These are phyloP conservation scores for Neodidymelliopsis sp. DNA, from an alignment of 2,329 filamentous ascomycete genomes.

Conservation along the genomic window DNA sequence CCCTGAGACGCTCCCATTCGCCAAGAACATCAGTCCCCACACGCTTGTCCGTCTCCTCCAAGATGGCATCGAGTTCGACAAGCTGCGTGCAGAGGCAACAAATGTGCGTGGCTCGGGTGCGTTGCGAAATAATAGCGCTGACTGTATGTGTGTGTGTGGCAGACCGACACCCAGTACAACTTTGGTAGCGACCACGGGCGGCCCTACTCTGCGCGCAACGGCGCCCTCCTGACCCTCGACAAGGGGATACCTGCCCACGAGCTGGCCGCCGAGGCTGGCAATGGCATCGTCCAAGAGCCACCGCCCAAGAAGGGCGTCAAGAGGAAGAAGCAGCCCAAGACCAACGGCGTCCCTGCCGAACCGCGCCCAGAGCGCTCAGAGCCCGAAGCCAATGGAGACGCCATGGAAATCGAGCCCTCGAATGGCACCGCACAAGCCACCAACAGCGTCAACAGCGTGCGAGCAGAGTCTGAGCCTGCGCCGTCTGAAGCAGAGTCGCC, in stretches of 20 bases:
- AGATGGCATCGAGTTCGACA: slow-evolving; percentile 64
- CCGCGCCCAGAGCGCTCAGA: slow-evolving; percentile 32
- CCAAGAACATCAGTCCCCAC: slow-evolving; percentile 64
- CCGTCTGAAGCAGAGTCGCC: slow-evolving; percentile 49
- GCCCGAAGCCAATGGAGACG: slow-evolving; percentile 54
- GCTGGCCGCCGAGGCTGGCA: slow-evolving; percentile 42
- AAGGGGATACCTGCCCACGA: slow-evolving; percentile 46
- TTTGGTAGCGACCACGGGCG: slow-evolving; percentile 51
- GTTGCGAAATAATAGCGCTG: slow-evolving; percentile 5
- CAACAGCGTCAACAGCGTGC: slow-evolving; percentile 38
- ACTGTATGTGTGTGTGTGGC: too few relatives aligned
- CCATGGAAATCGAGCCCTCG: slow-evolving; percentile 56
- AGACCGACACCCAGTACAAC: slow-evolving; percentile 45
- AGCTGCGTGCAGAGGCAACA: slow-evolving; percentile 48
- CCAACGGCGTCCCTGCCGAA: slow-evolving; percentile 40
- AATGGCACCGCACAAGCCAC: slow-evolving; percentile 40
- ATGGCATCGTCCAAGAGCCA: slow-evolving; percentile 42
- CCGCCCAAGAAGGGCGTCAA: slow-evolving; percentile 44
- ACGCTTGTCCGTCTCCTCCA: slow-evolving; percentile 69
- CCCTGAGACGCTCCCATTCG: slow-evolving; percentile 68
- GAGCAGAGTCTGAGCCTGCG: slow-evolving; percentile 47
- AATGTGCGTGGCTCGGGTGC: slow-evolving; percentile 33
- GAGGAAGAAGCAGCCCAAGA: slow-evolving; percentile 44
- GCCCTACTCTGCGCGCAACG: slow-evolving; percentile 49
- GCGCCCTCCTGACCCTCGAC: slow-evolving; percentile 46